Percentiles rank a stretch among this genome's conserved stretches.
phyloP scores from a whole-genome alignment of 805 yeast species.

The Candida ascalaphidarum region DNA sequence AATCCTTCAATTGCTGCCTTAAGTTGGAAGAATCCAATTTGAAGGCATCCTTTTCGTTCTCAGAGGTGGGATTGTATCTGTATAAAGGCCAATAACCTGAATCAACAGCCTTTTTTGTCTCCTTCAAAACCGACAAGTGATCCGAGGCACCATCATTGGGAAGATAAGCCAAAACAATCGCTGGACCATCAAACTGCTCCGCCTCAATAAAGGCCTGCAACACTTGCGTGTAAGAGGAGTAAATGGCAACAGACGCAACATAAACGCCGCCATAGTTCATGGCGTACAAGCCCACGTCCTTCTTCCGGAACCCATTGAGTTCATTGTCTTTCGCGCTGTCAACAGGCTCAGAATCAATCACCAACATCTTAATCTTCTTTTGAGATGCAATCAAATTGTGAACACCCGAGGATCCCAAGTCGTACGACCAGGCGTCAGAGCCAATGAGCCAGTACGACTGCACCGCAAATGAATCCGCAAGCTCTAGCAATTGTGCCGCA shows the following conservation, averaged over 20 bases:
- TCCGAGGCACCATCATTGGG: constrained; percentile 64
- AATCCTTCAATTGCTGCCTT: constrained; percentile 65
- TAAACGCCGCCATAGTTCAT: constrained; percentile 86
- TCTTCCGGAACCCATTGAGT: constrained; percentile 54
- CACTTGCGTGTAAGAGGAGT: constrained; percentile 88
- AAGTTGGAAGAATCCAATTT: constrained; percentile 79
- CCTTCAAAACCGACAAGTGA: constrained; percentile 64
- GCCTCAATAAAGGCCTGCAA: constrained; percentile 87
- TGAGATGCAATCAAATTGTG: constrained; percentile 75
- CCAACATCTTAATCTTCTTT: constrained; percentile 71
- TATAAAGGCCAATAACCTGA: constrained; percentile 96
- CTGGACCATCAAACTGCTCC: constrained; percentile 82
- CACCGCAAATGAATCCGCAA: constrained; percentile 36
- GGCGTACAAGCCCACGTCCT: constrained; percentile 89
- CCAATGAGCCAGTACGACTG: constrained; percentile 78
- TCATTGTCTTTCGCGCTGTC: constrained; percentile 9
- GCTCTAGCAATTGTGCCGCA: constrained; percentile 38
- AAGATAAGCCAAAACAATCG: constrained; percentile 81
- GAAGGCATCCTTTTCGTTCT: constrained; percentile 49
- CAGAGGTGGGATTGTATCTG: constrained; percentile 64
- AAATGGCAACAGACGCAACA: constrained; percentile 91
- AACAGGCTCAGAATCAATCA: constrained; percentile 77
- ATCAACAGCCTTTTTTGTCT: constrained; percentile 84
- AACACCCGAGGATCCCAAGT: constrained; percentile 84
- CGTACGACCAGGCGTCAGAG: constrained; percentile 93